phyloP scores from a whole-genome alignment of 345 rosid species.

The Eucalyptus microcorys region DNA sequence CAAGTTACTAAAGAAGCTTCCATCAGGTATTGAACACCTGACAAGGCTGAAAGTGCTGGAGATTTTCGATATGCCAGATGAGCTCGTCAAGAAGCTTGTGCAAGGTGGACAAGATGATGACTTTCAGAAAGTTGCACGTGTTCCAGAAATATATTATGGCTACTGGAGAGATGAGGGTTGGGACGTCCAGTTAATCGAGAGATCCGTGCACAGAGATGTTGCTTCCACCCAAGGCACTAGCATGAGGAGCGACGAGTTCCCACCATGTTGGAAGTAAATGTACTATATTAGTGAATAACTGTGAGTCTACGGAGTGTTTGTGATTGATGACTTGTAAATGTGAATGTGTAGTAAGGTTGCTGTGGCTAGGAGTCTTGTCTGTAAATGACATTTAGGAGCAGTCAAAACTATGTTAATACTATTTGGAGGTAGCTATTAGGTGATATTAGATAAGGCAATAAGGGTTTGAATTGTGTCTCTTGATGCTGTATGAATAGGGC shows the following conservation, averaged over 20 bases:
- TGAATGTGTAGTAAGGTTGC: background rate
- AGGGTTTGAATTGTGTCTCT: background rate
- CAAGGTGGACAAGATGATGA: conserved; percentile 1
- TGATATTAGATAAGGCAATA: background rate
- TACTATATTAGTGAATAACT: background rate
- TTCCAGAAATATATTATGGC: conserved; percentile 14
- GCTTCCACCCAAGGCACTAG: background rate
- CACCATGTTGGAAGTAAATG: conserved; percentile 6
- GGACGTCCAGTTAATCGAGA: conserved; percentile 11
- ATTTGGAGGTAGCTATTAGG: background rate
- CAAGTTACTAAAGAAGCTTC: conserved; percentile 3
- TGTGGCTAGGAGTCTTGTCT: background rate
- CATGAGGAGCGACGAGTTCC: background rate
- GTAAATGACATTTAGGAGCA: background rate
- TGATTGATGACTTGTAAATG: background rate
- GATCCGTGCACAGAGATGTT: background rate
- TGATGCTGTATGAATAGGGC: background rate
- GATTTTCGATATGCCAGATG: conserved; percentile 17
- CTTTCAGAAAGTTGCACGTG: conserved; percentile 3
- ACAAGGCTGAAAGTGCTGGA: conserved; percentile 11
- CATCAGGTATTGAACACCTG: conserved; percentile 16
- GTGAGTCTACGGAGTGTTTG: background rate
- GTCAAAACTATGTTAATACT: background rate
- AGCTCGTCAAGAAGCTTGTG: conserved; percentile 7
- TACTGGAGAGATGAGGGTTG: conserved; percentile 19